Percentiles rank a stretch among this genome's conserved stretches.
Evolutionary conservation across 2,329 filamentous ascomycete genomes (phyloP).

Genomic region (Pyrenophora teres): DNA sequence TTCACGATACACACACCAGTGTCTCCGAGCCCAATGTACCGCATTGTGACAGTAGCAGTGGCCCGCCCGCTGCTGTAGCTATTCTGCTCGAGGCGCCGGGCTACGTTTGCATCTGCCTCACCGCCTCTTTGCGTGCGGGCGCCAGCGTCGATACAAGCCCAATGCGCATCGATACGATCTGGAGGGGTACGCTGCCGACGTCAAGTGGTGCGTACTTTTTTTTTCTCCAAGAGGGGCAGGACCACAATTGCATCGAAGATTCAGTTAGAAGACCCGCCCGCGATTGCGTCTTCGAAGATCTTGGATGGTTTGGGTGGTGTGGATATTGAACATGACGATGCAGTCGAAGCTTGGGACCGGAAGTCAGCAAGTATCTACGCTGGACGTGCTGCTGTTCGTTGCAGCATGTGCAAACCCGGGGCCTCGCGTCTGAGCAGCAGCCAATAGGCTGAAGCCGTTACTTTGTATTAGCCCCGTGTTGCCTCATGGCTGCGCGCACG

Average conservation of each 20-base stretch:
- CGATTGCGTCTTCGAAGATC: background rate
- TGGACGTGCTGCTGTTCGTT: slow-evolving; percentile 30
- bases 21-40: slow-evolving; percentile 18
- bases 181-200: slow-evolving; percentile 34
- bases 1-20: slow-evolving; percentile 13
- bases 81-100: slow-evolving; percentile 25
- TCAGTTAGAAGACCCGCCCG: slow-evolving; percentile 1
- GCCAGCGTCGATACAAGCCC: slow-evolving; percentile 21
- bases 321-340: slow-evolving; percentile 31
- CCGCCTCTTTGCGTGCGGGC: slow-evolving; percentile 41
- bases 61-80: slow-evolving; percentile 29
- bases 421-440: slow-evolving; percentile 29
- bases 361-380: slow-evolving; percentile 25
- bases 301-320: slow-evolving; percentile 9
- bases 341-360: background rate
- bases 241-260: slow-evolving; percentile 8
- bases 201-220: slow-evolving; percentile 20
- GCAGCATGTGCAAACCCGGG: slow-evolving; percentile 29
- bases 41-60: slow-evolving; percentile 31
- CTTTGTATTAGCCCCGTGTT: slow-evolving; percentile 32
- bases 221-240: slow-evolving; percentile 22
- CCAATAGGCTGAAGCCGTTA: slow-evolving; percentile 32
- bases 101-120: slow-evolving; percentile 40
- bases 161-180: slow-evolving; percentile 39
- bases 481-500: slow-evolving; percentile 37